Percentiles rank a stretch among this genome's conserved stretches.
phyloP scores from a whole-genome alignment of 2,329 filamentous ascomycete genomes.

The Colletotrichum limetticola region DNA sequence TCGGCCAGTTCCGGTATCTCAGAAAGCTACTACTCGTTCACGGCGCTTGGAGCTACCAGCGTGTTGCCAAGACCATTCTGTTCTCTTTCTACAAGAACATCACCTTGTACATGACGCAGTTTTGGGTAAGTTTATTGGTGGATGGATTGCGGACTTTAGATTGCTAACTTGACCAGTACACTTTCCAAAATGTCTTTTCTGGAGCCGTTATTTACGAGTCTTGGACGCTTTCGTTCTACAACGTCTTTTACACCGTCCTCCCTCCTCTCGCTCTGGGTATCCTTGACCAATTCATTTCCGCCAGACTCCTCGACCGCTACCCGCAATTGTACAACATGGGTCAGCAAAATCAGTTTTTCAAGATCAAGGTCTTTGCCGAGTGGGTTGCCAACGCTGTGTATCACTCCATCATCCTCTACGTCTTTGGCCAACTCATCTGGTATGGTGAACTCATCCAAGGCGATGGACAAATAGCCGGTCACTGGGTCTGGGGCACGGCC shows the following conservation, averaged over 20 bases:
- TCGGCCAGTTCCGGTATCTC: slow-evolving; percentile 94
- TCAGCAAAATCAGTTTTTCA: slow-evolving; percentile 94
- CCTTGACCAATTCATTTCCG: slow-evolving; percentile 97
- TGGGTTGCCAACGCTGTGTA: slow-evolving; percentile 97
- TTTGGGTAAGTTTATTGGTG: slow-evolving; percentile 76
- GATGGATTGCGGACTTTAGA: neutral
- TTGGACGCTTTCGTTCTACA: slow-evolving; percentile 99
- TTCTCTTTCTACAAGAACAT: slow-evolving; percentile 99
- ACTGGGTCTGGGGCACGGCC: slow-evolving; percentile 98
- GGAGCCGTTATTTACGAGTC: slow-evolving; percentile 99
- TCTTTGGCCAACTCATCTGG: slow-evolving; percentile 84
- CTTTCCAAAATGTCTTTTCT: slow-evolving; percentile 98
- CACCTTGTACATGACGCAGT: slow-evolving; percentile 97
- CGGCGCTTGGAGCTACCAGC: slow-evolving; percentile 97
- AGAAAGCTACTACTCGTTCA: slow-evolving; percentile 95
- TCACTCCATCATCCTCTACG: slow-evolving; percentile 93
- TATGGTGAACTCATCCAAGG: slow-evolving; percentile 80
- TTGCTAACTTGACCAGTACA: slow-evolving; percentile 70
- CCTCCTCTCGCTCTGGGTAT: slow-evolving; percentile 95
- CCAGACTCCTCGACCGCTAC: slow-evolving; percentile 91
- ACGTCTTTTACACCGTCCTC: slow-evolving; percentile 95
- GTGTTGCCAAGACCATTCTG: slow-evolving; percentile 94
- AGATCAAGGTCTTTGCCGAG: slow-evolving; percentile 87
- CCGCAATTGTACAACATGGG: slow-evolving; percentile 95
- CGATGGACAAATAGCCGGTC: slow-evolving; percentile 85